Base-by-base conservation (phyloP, 768 basidiomycete species). In the Lentinula aciculospora region DNA sequence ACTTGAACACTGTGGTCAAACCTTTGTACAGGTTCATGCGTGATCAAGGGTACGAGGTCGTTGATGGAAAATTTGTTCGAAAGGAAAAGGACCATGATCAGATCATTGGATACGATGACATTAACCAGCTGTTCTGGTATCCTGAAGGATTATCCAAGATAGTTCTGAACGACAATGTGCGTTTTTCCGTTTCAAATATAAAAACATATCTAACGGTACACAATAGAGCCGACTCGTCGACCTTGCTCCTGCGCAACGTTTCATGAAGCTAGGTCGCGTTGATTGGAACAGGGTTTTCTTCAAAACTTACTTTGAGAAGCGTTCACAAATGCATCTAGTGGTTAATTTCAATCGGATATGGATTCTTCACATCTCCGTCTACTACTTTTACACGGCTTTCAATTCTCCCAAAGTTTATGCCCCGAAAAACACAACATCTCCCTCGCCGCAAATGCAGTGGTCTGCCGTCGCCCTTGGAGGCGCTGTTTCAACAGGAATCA, bases 81-180 rank as follows among this genome's bases (percentile, higher is more conserved):
- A 84, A 86, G 68, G 97, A 98, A 79, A 91, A 81, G 72, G 97
- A 98, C 66, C 97, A 98, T 72, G 84, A 94, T 60, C 78, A 93
- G 64, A 92, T 98, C 69, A 94, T 98, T 64, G 97, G 97, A n/a
- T 99, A 99, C 69, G 97, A 99, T 70, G 97, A 99, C 69, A 92
- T 99, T 75, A 99, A 99, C 70, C 97, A 99, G 67, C 77, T 98
- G 23, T 99, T 99, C 75, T 99, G 97, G 97, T 99, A 98, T 70
- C 97, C 97, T 2, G 97, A 99, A 70, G 97, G 97, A 51, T 81
- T 99, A 54, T 89, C 92, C 0, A 88, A 92, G 64, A 98, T 99
- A 63, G 85, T 94, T 13, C 80, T 98, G 29, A 79, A 76, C 34
- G 94, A 98, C 70, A 91, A 89, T 66, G 93, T 94, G 64, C 57